Evolutionary conservation across 495 filamentous ascomycete species (phyloP).

Genomic region (Amphirosellinia nigrospora): DNA sequence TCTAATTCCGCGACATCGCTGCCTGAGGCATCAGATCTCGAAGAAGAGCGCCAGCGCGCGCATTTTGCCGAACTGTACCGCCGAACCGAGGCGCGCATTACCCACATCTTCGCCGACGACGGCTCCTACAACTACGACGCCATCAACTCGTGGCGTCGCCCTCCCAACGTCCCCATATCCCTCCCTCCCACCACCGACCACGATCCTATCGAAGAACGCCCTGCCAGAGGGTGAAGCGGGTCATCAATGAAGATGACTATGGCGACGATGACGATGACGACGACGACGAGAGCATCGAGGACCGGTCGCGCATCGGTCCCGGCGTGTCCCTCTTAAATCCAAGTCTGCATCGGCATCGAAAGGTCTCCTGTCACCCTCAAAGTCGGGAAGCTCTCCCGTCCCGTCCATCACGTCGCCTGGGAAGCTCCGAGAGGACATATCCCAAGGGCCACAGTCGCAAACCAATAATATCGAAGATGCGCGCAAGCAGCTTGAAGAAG

Average conservation of each 20-base stretch:
- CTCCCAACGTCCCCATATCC: conserved; percentile 37
- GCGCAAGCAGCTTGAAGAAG: conserved; percentile 91
- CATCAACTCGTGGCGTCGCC: conserved; percentile 48
- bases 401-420: conserved; percentile 59
- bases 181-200: conserved; percentile 56
- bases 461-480: conserved; percentile 78
- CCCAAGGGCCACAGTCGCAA: conserved; percentile 52
- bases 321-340: conserved; percentile 64
- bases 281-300: conserved; percentile 61
- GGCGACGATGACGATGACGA: conserved; percentile 81
- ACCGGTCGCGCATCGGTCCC: conserved; percentile 40
- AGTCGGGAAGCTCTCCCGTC: conserved; percentile 63
- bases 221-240: conserved; percentile 56
- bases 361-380: conserved; percentile 59
- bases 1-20: conserved; percentile 43
- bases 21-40: conserved; percentile 60
- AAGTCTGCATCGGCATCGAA: conserved; percentile 61
- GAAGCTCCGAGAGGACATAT: conserved; percentile 49
- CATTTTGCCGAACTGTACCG: conserved; percentile 53
- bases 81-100: conserved; percentile 47
- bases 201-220: conserved; percentile 52
- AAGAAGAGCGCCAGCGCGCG: conserved; percentile 52
- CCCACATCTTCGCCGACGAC: conserved; percentile 80
- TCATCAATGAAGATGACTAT: conserved; percentile 77
- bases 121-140: conserved; percentile 60